These are phyloP conservation scores for Fusarium decemcellulare DNA, from an alignment of 2,329 filamentous ascomycete genomes.

Conservation along the genomic window DNA sequence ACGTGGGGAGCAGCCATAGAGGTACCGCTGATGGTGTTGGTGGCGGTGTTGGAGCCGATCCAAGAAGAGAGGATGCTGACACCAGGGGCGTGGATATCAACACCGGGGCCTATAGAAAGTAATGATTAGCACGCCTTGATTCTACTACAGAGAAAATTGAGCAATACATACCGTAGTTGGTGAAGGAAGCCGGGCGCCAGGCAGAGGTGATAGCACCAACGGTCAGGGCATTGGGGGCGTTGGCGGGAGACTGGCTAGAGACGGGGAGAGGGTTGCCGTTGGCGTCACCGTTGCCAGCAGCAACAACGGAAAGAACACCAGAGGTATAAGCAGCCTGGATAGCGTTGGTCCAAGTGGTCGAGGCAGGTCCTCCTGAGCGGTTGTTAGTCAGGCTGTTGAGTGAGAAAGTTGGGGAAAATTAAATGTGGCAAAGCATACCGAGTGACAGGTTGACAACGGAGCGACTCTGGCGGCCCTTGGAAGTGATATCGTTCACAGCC, in stretches of 20 bases:
- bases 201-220: conserved; percentile 60
- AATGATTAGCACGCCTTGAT: conserved; percentile 4
- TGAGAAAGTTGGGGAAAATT: too few species aligned
- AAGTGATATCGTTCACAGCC: conserved; percentile 53
- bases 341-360: conserved; percentile 56
- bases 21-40: conserved; percentile 57
- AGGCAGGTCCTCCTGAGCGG: conserved; percentile 48
- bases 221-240: conserved; percentile 61
- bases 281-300: conserved; percentile 60
- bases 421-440: conserved; percentile 31
- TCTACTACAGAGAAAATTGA: not conserved
- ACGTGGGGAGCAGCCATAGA: conserved; percentile 60
- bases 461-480: conserved; percentile 51
- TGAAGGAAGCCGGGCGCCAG: conserved; percentile 59
- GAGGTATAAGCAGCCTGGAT: conserved; percentile 56
- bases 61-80: conserved; percentile 58
- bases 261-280: conserved; percentile 52
- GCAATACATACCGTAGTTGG: conserved; percentile 60
- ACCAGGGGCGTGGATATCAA: conserved; percentile 61
- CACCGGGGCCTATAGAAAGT: conserved; percentile 27
- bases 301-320: conserved; percentile 61
- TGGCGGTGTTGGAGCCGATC: conserved; percentile 53
- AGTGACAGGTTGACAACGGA: conserved; percentile 60
- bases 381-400: not conserved
- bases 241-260: conserved; percentile 60